Percentiles rank a stretch among this genome's conserved stretches.
Conservation (phyloP, 1,284 basidiomycete species). For the Inonotus obliquus region DNA sequence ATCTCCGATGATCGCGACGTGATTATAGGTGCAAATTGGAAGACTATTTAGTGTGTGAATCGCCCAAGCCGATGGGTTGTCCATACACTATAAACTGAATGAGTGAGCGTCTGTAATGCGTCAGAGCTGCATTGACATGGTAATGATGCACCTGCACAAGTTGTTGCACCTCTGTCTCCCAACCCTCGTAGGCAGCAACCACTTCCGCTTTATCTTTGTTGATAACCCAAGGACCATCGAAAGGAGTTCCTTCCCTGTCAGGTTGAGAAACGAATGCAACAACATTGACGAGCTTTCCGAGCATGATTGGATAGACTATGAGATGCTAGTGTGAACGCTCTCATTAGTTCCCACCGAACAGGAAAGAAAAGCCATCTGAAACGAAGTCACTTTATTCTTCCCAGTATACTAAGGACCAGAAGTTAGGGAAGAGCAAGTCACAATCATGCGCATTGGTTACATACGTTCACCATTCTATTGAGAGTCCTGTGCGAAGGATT, state of each 20-base stretch:
- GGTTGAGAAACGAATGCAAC: slow-evolving; percentile 13
- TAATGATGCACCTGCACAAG: slow-evolving; percentile 10
- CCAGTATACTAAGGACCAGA: slow-evolving; percentile 13
- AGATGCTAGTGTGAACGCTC: slow-evolving; percentile 3
- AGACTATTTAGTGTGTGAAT: slow-evolving; percentile 14
- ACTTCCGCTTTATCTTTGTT: slow-evolving; percentile 1
- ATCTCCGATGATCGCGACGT: slow-evolving; percentile 20
- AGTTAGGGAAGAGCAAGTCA: not conserved
- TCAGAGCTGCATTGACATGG: not conserved
- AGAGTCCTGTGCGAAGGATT: slow-evolving; percentile 34
- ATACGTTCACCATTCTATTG: slow-evolving; percentile 33
- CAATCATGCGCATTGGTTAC: slow-evolving; percentile 15
- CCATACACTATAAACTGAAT: slow-evolving; percentile 12
- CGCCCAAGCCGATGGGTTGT: slow-evolving; percentile 19
- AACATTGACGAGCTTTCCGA: slow-evolving; percentile 12
- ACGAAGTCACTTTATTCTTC: slow-evolving; percentile 13
- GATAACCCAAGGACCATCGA: not conserved
- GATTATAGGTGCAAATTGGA: slow-evolving; percentile 10
- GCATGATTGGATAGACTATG: slow-evolving; percentile 7
- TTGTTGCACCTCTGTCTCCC: slow-evolving; percentile 18
- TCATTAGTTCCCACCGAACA: not conserved
- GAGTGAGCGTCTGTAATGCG: not conserved
- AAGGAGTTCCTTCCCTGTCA: slow-evolving; percentile 9
- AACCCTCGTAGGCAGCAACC: slow-evolving; percentile 8
- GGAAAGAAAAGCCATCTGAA: too few relatives aligned